These are phyloP conservation scores for Adansonia madagascariensis DNA, from an alignment of 441 rosid genomes.

Conservation along the genomic window DNA sequence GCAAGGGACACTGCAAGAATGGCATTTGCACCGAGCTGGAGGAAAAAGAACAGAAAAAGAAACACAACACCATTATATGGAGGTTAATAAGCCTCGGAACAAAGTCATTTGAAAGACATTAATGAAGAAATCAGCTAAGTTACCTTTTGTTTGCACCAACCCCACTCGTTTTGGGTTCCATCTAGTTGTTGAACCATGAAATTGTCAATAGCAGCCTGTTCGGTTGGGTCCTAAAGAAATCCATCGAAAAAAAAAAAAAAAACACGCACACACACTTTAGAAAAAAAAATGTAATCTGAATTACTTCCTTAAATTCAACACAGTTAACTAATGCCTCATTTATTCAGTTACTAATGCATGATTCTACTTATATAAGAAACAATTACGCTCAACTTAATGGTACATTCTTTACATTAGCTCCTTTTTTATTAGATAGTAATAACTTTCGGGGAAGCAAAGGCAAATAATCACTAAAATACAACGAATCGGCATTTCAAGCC, in stretches of 20 bases:
- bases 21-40: constrained; percentile 95
- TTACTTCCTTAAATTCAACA: background rate
- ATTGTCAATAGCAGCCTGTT: constrained; percentile 78
- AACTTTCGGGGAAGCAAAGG: background rate
- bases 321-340: background rate
- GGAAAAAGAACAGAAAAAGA: background rate
- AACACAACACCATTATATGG: background rate
- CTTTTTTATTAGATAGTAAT: background rate
- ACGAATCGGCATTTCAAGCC: background rate
- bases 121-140: background rate
- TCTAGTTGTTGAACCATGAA: constrained; percentile 93
- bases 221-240: constrained; percentile 71
- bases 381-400: background rate
- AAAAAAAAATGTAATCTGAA: background rate
- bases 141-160: constrained; percentile 99
- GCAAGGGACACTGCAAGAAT: constrained; percentile 94
- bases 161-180: constrained; percentile 95
- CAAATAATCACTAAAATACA: background rate
- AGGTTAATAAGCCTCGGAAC: constrained; percentile 10
- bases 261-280: background rate
- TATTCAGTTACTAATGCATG: background rate
- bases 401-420: background rate
- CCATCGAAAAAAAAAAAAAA: background rate
- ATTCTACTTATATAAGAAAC: background rate
- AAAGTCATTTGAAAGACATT: background rate